phyloP scores from a whole-genome alignment of 2,329 filamentous ascomycete species.

The Colletotrichum sp. region DNA sequence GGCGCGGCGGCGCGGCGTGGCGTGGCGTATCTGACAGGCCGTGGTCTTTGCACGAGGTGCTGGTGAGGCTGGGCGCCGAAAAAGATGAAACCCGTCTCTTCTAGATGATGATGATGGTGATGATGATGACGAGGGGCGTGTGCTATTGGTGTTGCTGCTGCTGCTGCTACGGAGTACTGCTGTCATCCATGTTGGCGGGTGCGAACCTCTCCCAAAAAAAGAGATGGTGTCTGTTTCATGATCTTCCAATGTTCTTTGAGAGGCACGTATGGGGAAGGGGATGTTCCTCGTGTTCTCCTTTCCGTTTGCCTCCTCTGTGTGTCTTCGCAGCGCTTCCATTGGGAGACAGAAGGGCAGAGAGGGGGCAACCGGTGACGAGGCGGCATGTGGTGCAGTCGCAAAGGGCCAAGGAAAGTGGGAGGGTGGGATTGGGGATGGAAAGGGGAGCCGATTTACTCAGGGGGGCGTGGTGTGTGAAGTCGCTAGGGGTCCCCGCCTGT shows the following conservation, averaged over 20 bases:
- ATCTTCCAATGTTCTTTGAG: background rate
- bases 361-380: background rate
- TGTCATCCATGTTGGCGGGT: background rate
- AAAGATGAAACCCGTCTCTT: constrained; percentile 18
- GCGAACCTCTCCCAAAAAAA: background rate
- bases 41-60: background rate
- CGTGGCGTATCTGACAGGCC: constrained; percentile 8
- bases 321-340: background rate
- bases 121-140: background rate
- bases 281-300: background rate
- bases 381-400: background rate
- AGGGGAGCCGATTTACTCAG: background rate
- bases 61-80: constrained; percentile 4
- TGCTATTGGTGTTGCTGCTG: background rate
- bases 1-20: background rate
- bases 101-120: background rate
- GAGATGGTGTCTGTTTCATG: constrained; percentile 11
- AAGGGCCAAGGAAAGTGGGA: constrained; percentile 1
- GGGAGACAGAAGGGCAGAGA: background rate
- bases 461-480: background rate
- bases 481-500: background rate
- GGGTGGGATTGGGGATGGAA: background rate
- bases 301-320: background rate
- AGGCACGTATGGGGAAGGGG: background rate
- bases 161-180: background rate